These are phyloP conservation scores for Termitomyces heimii DNA, from an alignment of 768 basidiomycete species.

Conservation along the genomic window DNA sequence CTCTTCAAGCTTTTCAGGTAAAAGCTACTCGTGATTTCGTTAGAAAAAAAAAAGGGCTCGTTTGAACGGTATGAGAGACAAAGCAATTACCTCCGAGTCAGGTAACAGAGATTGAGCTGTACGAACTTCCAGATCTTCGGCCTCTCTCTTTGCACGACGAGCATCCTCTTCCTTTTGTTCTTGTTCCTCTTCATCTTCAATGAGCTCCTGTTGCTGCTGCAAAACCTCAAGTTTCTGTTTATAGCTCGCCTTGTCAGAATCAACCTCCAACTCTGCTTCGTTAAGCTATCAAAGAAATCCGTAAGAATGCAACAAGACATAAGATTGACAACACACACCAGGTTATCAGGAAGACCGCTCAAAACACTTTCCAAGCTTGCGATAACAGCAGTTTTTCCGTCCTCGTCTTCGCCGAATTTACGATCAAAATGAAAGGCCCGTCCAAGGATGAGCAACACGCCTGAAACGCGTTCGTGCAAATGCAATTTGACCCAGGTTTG, in stretches of 20 bases:
- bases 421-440: conserved; percentile 93
- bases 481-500: conserved; percentile 92
- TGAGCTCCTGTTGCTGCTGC: conserved; percentile 98
- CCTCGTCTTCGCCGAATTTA: conserved; percentile 65
- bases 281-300: conserved; percentile 56
- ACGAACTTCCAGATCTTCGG: conserved; percentile 71
- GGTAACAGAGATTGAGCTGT: conserved; percentile 81
- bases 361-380: conserved; percentile 84
- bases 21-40: conserved; percentile 35
- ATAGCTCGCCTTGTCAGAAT: conserved; percentile 89
- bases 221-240: conserved; percentile 98
- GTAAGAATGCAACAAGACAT: not conserved
- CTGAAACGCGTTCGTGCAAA: conserved; percentile 85
- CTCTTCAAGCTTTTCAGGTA: conserved; percentile 51
- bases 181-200: conserved; percentile 98
- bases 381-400: conserved; percentile 79
- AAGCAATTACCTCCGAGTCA: conserved; percentile 70
- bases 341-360: conserved; percentile 87
- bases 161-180: conserved; percentile 93
- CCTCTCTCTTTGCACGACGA: conserved; percentile 78
- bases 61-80: not conserved
- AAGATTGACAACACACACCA: conserved; percentile 51
- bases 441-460: conserved; percentile 89
- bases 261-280: conserved; percentile 95
- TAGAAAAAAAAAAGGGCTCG: not conserved